Base-by-base conservation (phyloP, 768 basidiomycete genomes). In the Auricularia sp. region DNA sequence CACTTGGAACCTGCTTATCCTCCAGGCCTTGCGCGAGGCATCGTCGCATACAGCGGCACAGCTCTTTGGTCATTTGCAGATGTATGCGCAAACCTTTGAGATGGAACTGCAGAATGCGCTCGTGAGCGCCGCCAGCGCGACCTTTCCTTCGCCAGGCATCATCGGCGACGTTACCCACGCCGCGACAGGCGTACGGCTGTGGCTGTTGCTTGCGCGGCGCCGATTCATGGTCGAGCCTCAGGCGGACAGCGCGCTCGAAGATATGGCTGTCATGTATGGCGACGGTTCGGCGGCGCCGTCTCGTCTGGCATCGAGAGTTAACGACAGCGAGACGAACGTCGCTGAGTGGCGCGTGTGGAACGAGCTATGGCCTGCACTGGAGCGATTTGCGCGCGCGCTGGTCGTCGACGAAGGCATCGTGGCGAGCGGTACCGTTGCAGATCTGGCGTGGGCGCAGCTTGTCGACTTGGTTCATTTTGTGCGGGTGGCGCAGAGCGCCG, bases 331-430 rank as follows among this genome's bases (percentile, higher is more conserved):
- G 74, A 72, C 24, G 45, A 65, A 67, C 35, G 34, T 63, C 11
- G 65, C 75, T 18, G 71, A 80, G 24, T 73, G 77, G 47, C 75
- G 73, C 51, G 78, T 90, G 10, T 92, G 89, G 89, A 89, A 88
- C 69, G 86, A 89, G 69, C 72, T 92, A 7, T 92, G 88, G 89
- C 83, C 87, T 1, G 80, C 85, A 1, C 89, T 88, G 64, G 86
- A 86, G 62, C 47, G 54, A 16, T 54, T 70, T 18, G 24, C 56
- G 24, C 24, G 56, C 11, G 14, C 34, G 29, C 56, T 59, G 7
- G 56, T 59, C 24, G 16, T 7, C 11, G 34, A 35, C 56, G 56
- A 24, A 6, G 13, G 16, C 14, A 14, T 24, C 4, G 56, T 59
- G 4, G 56, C 56, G 56, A 29, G 29, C 56, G 56, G 56, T 10